A percentile compares a stretch with the other conserved stretches of the same genome.
Evolutionary conservation across 345 rosid genomes (phyloP).

Genomic region (Nephelium lappaceum): DNA sequence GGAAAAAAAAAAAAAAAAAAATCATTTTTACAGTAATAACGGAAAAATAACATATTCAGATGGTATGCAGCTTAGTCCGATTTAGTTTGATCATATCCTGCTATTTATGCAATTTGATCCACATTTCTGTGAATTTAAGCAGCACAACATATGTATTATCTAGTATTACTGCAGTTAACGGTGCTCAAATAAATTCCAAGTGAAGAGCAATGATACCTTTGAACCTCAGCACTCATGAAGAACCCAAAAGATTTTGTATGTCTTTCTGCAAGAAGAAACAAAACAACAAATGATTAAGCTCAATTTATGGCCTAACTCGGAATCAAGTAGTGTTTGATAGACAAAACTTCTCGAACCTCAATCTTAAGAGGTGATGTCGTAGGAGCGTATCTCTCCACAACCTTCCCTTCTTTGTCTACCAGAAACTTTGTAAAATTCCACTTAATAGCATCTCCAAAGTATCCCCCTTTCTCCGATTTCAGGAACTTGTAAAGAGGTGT

Average conservation of each 20-base stretch:
- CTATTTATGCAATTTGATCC: background rate
- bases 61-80: too few relatives aligned
- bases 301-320: background rate
- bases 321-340: background rate
- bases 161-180: too few relatives aligned
- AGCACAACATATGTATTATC: too few relatives aligned
- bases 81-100: background rate
- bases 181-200: background rate
- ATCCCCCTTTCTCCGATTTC: constrained; percentile 78
- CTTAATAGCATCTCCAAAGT: constrained; percentile 71
- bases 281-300: constrained; percentile 1
- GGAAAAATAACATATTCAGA: too few relatives aligned
- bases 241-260: constrained; percentile 55
- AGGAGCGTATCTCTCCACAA: constrained; percentile 76
- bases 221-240: constrained; percentile 37
- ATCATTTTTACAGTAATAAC: too few relatives aligned
- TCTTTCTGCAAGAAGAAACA: constrained; percentile 58
- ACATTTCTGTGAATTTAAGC: background rate
- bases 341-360: constrained; percentile 45
- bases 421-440: constrained; percentile 95
- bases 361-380: constrained; percentile 76
- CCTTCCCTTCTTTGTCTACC: constrained; percentile 79
- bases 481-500: constrained; percentile 77
- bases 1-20: background rate
- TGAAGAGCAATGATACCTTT: background rate